These are phyloP conservation scores for Fusarium newnesense DNA, from an alignment of 2,329 filamentous ascomycete species.

Conservation along the genomic window DNA sequence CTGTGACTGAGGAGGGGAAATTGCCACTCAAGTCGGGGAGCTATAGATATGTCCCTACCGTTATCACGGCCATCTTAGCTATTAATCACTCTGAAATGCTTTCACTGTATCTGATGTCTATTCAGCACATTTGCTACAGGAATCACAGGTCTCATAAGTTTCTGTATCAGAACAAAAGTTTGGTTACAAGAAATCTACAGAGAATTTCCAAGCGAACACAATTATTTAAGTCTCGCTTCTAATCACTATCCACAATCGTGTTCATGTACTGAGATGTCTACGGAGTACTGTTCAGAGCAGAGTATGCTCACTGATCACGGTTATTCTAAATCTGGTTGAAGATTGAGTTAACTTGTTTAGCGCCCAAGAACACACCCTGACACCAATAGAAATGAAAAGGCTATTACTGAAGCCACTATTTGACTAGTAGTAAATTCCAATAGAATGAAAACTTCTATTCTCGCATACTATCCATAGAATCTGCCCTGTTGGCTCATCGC, in stretches of 20 bases:
- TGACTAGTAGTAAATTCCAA: background rate
- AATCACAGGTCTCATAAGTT: background rate
- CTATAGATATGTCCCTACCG: background rate
- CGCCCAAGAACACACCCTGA: accelerated
- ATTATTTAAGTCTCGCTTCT: background rate
- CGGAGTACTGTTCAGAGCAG: background rate
- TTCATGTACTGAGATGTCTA: accelerated
- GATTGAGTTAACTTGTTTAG: too few species aligned
- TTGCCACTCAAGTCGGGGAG: background rate
- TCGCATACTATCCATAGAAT: accelerated
- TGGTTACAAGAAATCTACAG: background rate
- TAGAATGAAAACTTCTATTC: accelerated
- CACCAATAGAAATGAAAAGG: too few species aligned
- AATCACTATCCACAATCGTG: background rate
- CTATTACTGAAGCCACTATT: accelerated
- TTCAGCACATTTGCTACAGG: accelerated
- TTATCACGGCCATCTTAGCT: accelerated
- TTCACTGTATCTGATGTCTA: accelerated
- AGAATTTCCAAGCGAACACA: background rate
- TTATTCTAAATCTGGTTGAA: background rate
- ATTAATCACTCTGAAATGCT: background rate
- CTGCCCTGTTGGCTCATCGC: background rate
- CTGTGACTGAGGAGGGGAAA: background rate
- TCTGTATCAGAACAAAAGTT: background rate
- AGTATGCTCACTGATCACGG: accelerated